Conservation (phyloP, 805 yeast genomes). For the Candida sphagnicola region DNA sequence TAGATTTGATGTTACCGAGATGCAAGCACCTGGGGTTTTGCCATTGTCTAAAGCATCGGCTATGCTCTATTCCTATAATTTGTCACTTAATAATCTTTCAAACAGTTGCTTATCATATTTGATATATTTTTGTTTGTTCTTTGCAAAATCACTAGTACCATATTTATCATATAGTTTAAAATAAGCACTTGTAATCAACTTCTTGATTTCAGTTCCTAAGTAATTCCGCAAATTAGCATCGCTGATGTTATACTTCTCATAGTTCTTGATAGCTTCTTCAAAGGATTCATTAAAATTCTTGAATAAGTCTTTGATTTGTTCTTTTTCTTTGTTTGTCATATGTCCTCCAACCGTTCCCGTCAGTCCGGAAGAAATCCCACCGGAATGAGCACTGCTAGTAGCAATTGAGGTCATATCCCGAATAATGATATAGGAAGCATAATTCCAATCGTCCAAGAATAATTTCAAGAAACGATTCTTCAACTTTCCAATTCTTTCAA, state of each 20-base stretch:
- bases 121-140: slow-evolving; percentile 66
- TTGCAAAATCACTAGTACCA: slow-evolving; percentile 63
- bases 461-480: slow-evolving; percentile 70
- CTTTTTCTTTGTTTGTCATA: slow-evolving; percentile 66
- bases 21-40: too few relatives aligned
- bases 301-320: slow-evolving; percentile 79
- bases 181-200: slow-evolving; percentile 77
- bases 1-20: too few relatives aligned
- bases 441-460: slow-evolving; percentile 77
- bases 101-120: slow-evolving; percentile 53
- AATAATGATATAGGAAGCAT: slow-evolving; percentile 68
- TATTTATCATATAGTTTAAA: slow-evolving; percentile 80
- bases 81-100: slow-evolving; percentile 27
- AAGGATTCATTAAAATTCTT: slow-evolving; percentile 77
- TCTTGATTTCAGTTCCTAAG: slow-evolving; percentile 67
- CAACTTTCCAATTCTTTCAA: slow-evolving; percentile 60
- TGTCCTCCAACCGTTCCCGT: slow-evolving; percentile 10
- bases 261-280: slow-evolving; percentile 68
- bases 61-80: too few relatives aligned
- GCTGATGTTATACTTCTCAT: slow-evolving; percentile 60
- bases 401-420: slow-evolving; percentile 55
- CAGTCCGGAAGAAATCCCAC: slow-evolving; percentile 6
- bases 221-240: slow-evolving; percentile 62
- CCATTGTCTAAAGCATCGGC: too few relatives aligned
- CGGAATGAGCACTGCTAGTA: slow-evolving; percentile 7